Conservation (phyloP, 1,139 yeast genomes). For the Debaryomyces nepalensis region DNA sequence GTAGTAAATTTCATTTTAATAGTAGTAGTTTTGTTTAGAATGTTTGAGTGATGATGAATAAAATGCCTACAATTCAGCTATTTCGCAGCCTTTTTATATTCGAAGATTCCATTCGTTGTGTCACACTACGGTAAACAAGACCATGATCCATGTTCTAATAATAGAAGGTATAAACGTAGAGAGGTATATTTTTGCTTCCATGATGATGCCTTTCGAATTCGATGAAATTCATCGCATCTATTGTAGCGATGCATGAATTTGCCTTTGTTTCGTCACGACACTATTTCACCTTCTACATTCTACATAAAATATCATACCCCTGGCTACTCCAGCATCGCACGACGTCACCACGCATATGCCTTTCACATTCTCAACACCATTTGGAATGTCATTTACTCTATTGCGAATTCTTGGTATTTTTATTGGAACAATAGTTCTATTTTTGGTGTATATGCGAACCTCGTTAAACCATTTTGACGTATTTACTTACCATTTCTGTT, state of each 20-base stretch:
- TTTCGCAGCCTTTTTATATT: conserved; percentile 1
- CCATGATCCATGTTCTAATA: too few species aligned
- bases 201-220: not conserved
- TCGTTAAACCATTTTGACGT: too few species aligned
- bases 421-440: conserved; percentile 3
- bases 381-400: too few species aligned
- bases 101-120: not conserved
- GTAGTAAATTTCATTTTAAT: conserved; percentile 25
- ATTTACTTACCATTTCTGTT: too few species aligned
- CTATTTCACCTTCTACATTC: too few species aligned
- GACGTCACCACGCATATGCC: conserved; percentile 5
- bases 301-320: too few species aligned
- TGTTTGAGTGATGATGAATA: not conserved
- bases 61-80: not conserved
- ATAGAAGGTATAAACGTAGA: not conserved
- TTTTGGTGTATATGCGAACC: too few species aligned
- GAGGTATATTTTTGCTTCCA: conserved; percentile 1
- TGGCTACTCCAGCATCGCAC: not conserved
- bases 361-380: not conserved
- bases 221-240: not conserved
- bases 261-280: too few species aligned
- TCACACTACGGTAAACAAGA: too few species aligned
- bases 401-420: not conserved
- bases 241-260: not conserved
- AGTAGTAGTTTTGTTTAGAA: not conserved